Evolutionary conservation across 2,329 filamentous ascomycete genomes (phyloP).

Genomic region (Huntiella omanensis): DNA sequence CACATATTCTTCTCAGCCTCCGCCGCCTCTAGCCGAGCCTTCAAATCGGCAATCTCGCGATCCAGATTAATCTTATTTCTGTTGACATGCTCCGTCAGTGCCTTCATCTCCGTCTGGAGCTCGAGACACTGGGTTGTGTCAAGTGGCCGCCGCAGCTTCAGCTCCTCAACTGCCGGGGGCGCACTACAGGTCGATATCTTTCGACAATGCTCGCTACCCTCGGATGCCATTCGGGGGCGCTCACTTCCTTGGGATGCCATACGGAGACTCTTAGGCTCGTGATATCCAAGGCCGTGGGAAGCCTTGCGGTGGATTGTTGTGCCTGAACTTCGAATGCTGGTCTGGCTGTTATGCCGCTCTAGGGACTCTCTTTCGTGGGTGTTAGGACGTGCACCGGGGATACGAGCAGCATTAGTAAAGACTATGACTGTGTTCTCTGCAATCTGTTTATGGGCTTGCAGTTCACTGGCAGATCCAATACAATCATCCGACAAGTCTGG

Average conservation of each 20-base stretch:
- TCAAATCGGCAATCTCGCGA: constrained; percentile 1
- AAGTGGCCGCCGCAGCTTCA: background rate
- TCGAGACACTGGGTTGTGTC: background rate
- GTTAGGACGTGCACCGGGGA: background rate
- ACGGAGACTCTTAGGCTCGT: too few relatives aligned
- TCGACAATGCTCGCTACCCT: too few relatives aligned
- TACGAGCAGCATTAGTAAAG: constrained; percentile 1
- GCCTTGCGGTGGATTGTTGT: too few relatives aligned
- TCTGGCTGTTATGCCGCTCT: too few relatives aligned
- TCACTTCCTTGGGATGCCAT: too few relatives aligned
- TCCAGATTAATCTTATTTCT: background rate
- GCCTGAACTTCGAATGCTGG: too few relatives aligned
- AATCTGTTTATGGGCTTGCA: background rate
- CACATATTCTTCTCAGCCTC: constrained; percentile 25
- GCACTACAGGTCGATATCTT: too few relatives aligned
- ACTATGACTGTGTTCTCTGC: background rate
- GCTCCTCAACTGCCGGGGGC: too few relatives aligned
- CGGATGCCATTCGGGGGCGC: too few relatives aligned
- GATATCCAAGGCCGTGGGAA: too few relatives aligned
- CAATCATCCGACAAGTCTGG: too few relatives aligned
- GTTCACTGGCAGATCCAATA: background rate
- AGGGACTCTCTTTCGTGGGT: too few relatives aligned
- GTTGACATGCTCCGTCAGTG: background rate
- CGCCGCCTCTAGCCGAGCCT: constrained; percentile 4
- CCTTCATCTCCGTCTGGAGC: background rate